Conservation (phyloP, 2,329 filamentous ascomycete genomes). For the Cercospora citrullina region DNA sequence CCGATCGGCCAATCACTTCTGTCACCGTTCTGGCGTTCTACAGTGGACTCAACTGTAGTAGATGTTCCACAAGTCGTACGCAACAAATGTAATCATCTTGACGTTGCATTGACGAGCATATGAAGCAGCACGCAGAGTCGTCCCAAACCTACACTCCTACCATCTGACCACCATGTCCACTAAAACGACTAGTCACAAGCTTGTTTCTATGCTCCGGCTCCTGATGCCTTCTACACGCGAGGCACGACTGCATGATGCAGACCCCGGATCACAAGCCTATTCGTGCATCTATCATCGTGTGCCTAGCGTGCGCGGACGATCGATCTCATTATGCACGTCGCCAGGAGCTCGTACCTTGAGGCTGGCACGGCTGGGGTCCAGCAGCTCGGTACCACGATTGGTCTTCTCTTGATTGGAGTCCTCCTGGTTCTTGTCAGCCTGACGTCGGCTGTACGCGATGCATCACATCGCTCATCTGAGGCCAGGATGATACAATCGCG, state of each 20-base stretch:
- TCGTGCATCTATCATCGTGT: conserved; percentile 9
- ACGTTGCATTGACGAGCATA: conserved; percentile 1
- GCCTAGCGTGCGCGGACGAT: conserved; percentile 1
- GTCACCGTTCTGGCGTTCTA: not conserved
- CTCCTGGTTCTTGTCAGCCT: not conserved
- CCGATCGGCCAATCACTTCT: not conserved
- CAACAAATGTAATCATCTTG: conserved; percentile 13
- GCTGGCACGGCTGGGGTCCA: not conserved
- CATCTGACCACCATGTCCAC: not conserved
- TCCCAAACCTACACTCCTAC: not conserved
- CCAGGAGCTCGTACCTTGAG: not conserved
- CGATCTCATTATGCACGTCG: conserved; percentile 2
- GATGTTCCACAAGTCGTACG: not conserved
- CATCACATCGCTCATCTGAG: not conserved
- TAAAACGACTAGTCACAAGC: not conserved
- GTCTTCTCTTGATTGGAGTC: not conserved
- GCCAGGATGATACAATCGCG: not conserved
- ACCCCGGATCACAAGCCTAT: not conserved
- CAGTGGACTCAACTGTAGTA: not conserved
- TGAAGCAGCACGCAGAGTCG: not conserved
- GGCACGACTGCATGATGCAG: conserved; percentile 4
- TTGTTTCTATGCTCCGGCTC: not conserved
- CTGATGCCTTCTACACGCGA: not conserved
- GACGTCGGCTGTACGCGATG: conserved; percentile 1
- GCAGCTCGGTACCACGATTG: conserved; percentile 4